Evolutionary conservation across 306 rosid genomes (phyloP).

Genomic region (Macrotyloma uniflorum): DNA sequence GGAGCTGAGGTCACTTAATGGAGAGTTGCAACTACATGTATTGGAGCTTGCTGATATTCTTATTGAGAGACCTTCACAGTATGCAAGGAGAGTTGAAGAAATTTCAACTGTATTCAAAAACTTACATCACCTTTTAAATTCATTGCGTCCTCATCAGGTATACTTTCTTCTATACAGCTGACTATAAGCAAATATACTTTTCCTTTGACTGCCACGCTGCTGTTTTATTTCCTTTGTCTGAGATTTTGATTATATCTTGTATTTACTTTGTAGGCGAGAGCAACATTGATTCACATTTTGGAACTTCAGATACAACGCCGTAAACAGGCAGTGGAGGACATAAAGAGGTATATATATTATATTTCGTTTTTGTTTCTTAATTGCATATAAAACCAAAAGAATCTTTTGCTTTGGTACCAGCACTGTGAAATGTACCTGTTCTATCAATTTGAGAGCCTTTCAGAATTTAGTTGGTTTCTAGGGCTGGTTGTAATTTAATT

Average conservation of each 20-base stretch:
- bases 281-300: conserved; percentile 81
- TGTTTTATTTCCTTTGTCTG: not conserved
- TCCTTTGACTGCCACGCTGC: conserved; percentile 19
- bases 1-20: conserved; percentile 85
- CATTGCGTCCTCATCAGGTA: conserved; percentile 91
- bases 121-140: conserved; percentile 90
- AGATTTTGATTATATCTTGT: conserved; percentile 1
- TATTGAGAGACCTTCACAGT: conserved; percentile 90
- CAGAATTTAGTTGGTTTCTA: not conserved
- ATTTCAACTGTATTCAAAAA: conserved; percentile 90
- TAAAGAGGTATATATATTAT: conserved; percentile 63
- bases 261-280: conserved; percentile 72
- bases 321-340: conserved; percentile 93
- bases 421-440: not conserved
- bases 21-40: conserved; percentile 82
- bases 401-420: not conserved
- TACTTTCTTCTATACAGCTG: conserved; percentile 12
- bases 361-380: not conserved
- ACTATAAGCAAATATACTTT: not conserved
- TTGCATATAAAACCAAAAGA: not conserved
- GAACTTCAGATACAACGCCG: conserved; percentile 90
- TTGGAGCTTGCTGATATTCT: conserved; percentile 97
- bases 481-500: not conserved
- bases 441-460: conserved; percentile 4
- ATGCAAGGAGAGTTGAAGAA: conserved; percentile 96